Evolutionary conservation across 352 stramenopile genomes (phyloP), one percentile per base, ranked within the genome.

Genomic region (Saprolegnia parasitica): DNA sequence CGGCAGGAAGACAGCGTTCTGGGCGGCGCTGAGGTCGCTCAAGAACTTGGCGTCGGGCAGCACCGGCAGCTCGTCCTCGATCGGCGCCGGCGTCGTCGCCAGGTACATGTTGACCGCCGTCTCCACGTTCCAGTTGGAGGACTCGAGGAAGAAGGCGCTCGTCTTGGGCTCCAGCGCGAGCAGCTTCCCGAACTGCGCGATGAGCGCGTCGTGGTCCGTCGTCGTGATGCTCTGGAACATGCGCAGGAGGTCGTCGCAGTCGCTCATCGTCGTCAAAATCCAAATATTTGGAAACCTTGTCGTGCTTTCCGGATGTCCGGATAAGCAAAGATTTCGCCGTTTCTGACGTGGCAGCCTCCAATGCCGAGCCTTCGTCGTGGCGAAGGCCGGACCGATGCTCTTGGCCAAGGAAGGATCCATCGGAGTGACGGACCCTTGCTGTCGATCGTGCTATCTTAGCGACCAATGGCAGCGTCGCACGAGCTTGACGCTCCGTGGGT

Each of bases 221-320:
- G 87, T 95, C 24, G 84, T 93, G 75, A 95, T 95, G 74, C 83
- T 93, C 73, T 91, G 83, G 73, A 95, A 93, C 80, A 92, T 90
- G 66, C 89, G 86, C 73, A 95, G 75, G 37, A 95, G 67, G 57
- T 95, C 84, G 72, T 94, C 86, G 13, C 42, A 24, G 46, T 70
- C 63, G 63, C 8, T 61, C 63, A 70, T 70, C 23, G 32, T 67
- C 40, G 58, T 66, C 18, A 46, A 70, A 62, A 70, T 70, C 63
- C 63, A 70, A 70, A 40, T 61, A 52, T n/a, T 49, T n/a, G 42
- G 42, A 49, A 49, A 49, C 11, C 11, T 49, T 4, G 18, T n/a
- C 42, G 4, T 10, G 11, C 42, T 49, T n/a, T 49, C 42, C 42
- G 42, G 42, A 49, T 8, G 18, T 49, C 42, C 42, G 42, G 42